Evolutionary conservation across 306 rosid genomes (phyloP).

Genomic region (Gastrolobium villosum): DNA sequence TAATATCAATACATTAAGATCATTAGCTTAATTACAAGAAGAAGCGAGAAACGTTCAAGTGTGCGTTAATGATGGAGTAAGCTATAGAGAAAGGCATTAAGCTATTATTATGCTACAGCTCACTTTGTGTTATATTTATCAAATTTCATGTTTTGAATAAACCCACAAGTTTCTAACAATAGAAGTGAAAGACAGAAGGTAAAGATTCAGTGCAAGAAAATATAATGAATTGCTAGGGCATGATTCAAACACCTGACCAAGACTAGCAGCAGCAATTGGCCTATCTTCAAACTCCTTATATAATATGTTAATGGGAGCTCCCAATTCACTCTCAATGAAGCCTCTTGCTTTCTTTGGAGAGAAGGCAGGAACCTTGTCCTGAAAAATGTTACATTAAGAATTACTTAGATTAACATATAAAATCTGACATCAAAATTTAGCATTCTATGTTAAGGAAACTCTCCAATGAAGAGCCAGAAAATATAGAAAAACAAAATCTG

Average conservation of each 20-base stretch:
- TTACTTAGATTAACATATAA: constrained; percentile 7
- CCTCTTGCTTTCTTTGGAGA: constrained; percentile 75
- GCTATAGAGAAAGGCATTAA: not conserved
- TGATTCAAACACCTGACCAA: constrained; percentile 80
- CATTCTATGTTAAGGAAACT: not conserved
- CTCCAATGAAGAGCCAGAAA: constrained; percentile 2
- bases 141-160: constrained; percentile 3
- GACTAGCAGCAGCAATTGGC: constrained; percentile 96
- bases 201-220: constrained; percentile 1
- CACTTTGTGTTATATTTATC: not conserved
- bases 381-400: constrained; percentile 43
- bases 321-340: constrained; percentile 78
- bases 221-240: constrained; percentile 1
- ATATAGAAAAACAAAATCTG: not conserved
- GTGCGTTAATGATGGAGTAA: not conserved
- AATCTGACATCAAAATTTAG: constrained; percentile 2
- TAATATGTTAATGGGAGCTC: constrained; percentile 65
- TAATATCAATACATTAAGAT: not conserved
- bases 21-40: not conserved
- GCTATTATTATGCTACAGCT: constrained; percentile 1
- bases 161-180: constrained; percentile 7
- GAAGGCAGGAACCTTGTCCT: constrained; percentile 95
- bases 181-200: not conserved
- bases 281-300: constrained; percentile 81
- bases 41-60: constrained; percentile 6